Percentiles rank a stretch among this genome's conserved stretches.
Evolutionary conservation across 148 eudicot species (phyloP).

Genomic region (Cornus kousa): DNA sequence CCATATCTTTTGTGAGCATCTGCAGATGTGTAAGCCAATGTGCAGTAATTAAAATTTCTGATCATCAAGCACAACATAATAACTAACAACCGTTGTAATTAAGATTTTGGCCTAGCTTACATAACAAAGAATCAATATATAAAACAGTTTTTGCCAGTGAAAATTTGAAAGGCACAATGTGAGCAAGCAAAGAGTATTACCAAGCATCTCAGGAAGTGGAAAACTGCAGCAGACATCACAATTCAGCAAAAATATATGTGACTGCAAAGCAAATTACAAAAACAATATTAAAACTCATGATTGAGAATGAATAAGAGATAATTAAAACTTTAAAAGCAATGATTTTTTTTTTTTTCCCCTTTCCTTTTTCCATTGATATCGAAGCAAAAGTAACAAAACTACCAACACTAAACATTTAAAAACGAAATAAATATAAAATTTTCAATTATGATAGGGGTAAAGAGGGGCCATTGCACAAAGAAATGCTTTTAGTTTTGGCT

Average conservation of each 20-base stretch:
- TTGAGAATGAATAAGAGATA: neutral
- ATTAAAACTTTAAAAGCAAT: neutral
- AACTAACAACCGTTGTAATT: neutral
- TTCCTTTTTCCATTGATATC: no score
- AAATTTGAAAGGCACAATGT: neutral
- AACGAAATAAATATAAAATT: neutral
- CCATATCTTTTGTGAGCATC: slow-evolving; percentile 67
- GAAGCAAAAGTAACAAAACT: neutral
- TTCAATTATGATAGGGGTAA: slow-evolving; percentile 3
- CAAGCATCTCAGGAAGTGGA: slow-evolving; percentile 91
- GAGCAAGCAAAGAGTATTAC: slow-evolving; percentile 36
- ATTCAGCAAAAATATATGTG: slow-evolving; percentile 88
- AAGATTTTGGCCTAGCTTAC: neutral
- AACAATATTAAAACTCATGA: neutral
- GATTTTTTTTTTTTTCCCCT: neutral
- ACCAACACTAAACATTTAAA: neutral
- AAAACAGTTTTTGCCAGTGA: neutral
- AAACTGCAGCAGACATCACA: slow-evolving; percentile 98
- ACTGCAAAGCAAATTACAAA: slow-evolving; percentile 37
- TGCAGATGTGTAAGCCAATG: slow-evolving; percentile 29
- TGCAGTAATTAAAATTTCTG: slow-evolving; percentile 5
- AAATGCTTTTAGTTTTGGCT: no score
- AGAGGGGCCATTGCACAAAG: no score
- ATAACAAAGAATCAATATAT: neutral
- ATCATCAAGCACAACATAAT: slow-evolving; percentile 8